These are phyloP conservation scores for Lachnellula suecica DNA, from an alignment of 2,329 filamentous ascomycete genomes.

Conservation along the genomic window DNA sequence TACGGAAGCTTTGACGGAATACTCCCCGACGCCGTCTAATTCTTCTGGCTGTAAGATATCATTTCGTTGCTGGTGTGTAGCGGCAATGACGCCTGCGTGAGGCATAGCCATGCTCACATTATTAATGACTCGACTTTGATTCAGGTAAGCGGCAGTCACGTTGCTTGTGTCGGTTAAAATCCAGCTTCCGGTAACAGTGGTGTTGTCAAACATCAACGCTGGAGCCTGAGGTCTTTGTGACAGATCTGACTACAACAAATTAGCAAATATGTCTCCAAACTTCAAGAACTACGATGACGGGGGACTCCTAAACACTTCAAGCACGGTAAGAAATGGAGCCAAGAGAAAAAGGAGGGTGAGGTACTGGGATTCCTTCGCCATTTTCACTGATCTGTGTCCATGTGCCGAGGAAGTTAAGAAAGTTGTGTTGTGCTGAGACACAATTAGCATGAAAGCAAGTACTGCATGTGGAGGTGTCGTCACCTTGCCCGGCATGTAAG, in stretches of 20 bases:
- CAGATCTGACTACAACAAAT: constrained; percentile 42
- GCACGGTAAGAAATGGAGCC: too few relatives aligned
- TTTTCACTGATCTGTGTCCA: constrained; percentile 51
- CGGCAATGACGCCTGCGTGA: constrained; percentile 64
- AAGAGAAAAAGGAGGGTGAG: too few relatives aligned
- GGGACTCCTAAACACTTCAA: too few relatives aligned
- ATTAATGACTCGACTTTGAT: constrained; percentile 61
- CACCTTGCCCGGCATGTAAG: constrained; percentile 64
- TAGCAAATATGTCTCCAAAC: too few relatives aligned
- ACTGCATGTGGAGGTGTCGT: neutral
- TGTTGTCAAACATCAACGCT: constrained; percentile 68
- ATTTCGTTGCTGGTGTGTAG: constrained; percentile 61
- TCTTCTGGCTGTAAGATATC: constrained; percentile 67
- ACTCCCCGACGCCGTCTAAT: constrained; percentile 65
- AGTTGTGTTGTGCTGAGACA: constrained; percentile 60
- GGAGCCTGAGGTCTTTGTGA: constrained; percentile 55
- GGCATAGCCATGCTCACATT: constrained; percentile 79
- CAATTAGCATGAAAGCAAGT: neutral
- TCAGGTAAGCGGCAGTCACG: constrained; percentile 47
- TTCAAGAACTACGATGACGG: too few relatives aligned
- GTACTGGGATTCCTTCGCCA: constrained; percentile 42
- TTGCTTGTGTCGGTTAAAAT: constrained; percentile 56
- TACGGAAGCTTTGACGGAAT: constrained; percentile 65
- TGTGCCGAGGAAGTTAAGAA: constrained; percentile 55
- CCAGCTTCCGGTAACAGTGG: constrained; percentile 68